Evolutionary conservation across 2,329 filamentous ascomycete genomes (phyloP), one percentile per base, ranked within the genome.

Genomic region (Botrytis pseudocinerea): DNA sequence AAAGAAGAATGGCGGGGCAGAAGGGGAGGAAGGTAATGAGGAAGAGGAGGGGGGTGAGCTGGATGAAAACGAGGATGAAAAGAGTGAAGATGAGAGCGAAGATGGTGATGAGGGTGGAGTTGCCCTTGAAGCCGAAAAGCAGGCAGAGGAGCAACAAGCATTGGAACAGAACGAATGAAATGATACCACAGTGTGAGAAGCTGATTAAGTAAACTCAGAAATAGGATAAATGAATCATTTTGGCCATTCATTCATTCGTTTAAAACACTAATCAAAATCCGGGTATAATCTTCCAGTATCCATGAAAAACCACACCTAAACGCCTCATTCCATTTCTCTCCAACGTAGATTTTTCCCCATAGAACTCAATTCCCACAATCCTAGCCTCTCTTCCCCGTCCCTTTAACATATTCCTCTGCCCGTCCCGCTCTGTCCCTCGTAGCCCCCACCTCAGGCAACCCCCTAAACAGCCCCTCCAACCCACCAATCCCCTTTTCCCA

Each of bases 351-450:
- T 9, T 44, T 35, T 22, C n/a, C 40, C 16, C 54, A 63, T 42
- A 10, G 44, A 7, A 61, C 32, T 18, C 7, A 51, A 54, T 12
- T 6, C n/a, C 18, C 35, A 32, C 18, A 25, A 60, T 25, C 28
- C 42, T 48, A 72, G 25, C 51, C 62, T 22, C 35, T 72, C 70
- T 62, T 76, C n/a, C 73, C 75, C 42, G 71, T 60, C 51, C 63
- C 74, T 70, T 38, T 65, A n/a, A 81, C 76, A 78, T 81, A 81
- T n/a, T 74, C 76, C 71, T 79, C 80, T 22, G 88, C 89, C 25
- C 87, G 85, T 75, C 87, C 83, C 73, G 90, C 89, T 80, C 89
- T 85, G 83, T 91, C 89, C 87, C 91, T 90, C 80, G 85, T 87
- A 71, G 89, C 90, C 78, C 90, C 88, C 5, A 87, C 86, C 32